Evolutionary conservation across 129 eudicot genomes (phyloP).

Genomic region (Tanacetum coccineum): DNA sequence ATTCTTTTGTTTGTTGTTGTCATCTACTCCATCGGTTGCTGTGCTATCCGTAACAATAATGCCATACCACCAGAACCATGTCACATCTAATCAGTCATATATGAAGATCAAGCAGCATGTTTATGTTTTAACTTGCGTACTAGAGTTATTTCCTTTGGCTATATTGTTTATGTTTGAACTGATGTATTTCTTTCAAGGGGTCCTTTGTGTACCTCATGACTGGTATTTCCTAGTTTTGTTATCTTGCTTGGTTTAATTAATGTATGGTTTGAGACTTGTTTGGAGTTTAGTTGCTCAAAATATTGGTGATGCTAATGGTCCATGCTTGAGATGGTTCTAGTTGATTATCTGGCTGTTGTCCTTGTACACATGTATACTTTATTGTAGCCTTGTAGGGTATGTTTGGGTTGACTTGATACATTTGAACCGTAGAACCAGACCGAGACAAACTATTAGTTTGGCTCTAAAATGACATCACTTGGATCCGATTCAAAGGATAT

Average conservation of each 20-base stretch:
- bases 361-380: not conserved
- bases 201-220: not conserved
- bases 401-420: not conserved
- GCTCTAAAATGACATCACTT: not conserved
- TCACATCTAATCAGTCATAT: constrained; percentile 13
- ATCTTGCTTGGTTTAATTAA: not conserved
- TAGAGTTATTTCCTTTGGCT: constrained; percentile 2
- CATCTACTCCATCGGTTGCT: constrained; percentile 57
- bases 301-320: not conserved
- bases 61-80: constrained; percentile 24
- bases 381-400: not conserved
- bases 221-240: constrained; percentile 4
- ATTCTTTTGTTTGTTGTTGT: constrained; percentile 38
- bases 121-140: constrained; percentile 11
- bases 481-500: not conserved
- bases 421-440: not conserved
- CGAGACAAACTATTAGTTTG: not conserved
- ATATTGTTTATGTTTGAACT: constrained; percentile 13
- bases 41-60: constrained; percentile 53
- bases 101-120: not conserved
- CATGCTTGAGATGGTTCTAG: not conserved
- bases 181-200: not conserved
- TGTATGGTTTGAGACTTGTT: constrained; percentile 7
- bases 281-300: not conserved
- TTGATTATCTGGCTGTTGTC: not conserved